Base-by-base conservation (phyloP, 371 early-diverging fungal species). In the Lichtheimia ornata region DNA sequence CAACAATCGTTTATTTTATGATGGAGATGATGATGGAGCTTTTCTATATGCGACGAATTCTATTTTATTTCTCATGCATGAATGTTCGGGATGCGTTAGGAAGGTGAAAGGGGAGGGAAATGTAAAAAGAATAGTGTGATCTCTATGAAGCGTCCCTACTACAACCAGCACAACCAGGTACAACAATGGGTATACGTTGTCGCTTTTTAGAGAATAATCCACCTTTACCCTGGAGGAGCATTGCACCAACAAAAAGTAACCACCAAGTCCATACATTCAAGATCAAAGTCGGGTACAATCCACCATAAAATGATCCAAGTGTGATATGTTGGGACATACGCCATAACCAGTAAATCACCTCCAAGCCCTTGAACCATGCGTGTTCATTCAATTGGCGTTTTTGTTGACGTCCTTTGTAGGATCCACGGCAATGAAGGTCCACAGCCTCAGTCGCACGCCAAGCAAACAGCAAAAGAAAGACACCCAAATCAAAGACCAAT, bases 281-380 rank as follows among this genome's bases (percentile, higher is more conserved):
- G 1, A 72, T 51, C 40, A 77, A 50, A 0, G 73, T 77, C 5
- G 73, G 76, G 70, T 69, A 70, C 11, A 72, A 27, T 1, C 80
- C 80, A 18, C 80, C 80, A 55, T 79, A 79, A 50, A 72, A 76
- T 1, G 66, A 64, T 4, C 70, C 62, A 1, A 79, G 47, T 11
- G 64, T 64, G 0, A 72, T 40, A 5, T 70, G 40, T 28, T 69
- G 72, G 9, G 67, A 69, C n/a, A 58, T 53, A 15, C 80, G 56
- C 80, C 80, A 79, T n/a, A 73, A 27, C 80, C 80, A 79, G 40
- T 72, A 72, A 2, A 73, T 25, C 0, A 66, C 53, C 27, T 65
- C 73, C 5, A 66, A 40, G 0, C 65, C 71, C 59, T 71, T 71
- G 56, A 70, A 73, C 75, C 75, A 73, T 22, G 65, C 49, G 3